phyloP scores from a whole-genome alignment of 2,329 filamentous ascomycete species.

The Penicillium frequentans region DNA sequence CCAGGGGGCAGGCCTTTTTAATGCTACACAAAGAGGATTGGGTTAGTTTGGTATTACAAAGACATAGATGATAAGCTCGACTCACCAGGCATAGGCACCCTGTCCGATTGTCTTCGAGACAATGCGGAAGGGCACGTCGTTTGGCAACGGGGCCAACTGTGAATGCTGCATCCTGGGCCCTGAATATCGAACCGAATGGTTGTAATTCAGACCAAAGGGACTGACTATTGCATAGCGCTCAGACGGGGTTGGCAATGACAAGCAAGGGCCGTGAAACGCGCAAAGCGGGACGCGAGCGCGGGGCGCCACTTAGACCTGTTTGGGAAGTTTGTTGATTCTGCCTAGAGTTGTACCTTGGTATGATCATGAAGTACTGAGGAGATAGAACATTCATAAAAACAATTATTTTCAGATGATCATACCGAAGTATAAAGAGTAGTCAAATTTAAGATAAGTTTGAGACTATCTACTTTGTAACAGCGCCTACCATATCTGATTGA shows the following conservation, averaged over 20 bases:
- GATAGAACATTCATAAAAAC: no score
- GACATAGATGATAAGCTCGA: background rate
- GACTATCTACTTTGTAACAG: background rate
- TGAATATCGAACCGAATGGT: slow-evolving; percentile 2
- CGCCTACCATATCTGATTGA: background rate
- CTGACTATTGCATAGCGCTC: background rate
- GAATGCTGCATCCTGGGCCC: slow-evolving; percentile 65
- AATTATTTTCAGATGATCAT: no score
- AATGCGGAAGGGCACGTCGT: slow-evolving; percentile 85
- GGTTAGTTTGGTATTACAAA: background rate
- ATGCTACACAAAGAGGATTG: slow-evolving; percentile 58
- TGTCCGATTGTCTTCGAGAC: slow-evolving; percentile 95
- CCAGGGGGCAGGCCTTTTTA: slow-evolving; percentile 83
- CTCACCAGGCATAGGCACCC: slow-evolving; percentile 93
- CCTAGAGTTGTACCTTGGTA: background rate
- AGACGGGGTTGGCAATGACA: background rate
- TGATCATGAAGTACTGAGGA: background rate
- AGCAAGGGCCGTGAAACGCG: slow-evolving; percentile 6
- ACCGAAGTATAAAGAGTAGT: background rate
- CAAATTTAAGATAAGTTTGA: background rate
- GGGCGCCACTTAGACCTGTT: slow-evolving; percentile 8
- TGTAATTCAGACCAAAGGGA: background rate
- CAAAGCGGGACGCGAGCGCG: slow-evolving; percentile 5
- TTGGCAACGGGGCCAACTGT: slow-evolving; percentile 82
- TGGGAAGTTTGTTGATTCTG: slow-evolving; percentile 15